A percentile compares a stretch with the other conserved stretches of the same genome.
phyloP scores from a whole-genome alignment of 345 rosid genomes.

The Cochlearia excelsa region DNA sequence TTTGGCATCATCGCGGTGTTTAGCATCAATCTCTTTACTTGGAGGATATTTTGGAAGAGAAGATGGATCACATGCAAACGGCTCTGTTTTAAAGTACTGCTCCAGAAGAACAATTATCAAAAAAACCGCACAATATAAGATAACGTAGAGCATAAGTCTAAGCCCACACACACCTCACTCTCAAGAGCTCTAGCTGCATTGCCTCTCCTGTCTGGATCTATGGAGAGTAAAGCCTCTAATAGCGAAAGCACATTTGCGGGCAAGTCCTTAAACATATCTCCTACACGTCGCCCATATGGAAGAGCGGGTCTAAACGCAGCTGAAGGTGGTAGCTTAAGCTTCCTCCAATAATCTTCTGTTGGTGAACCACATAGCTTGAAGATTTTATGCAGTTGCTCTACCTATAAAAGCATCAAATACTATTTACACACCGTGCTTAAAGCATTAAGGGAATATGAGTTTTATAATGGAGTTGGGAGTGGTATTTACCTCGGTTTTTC shows the following conservation, averaged over 20 bases:
- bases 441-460: no score
- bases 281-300: conserved; percentile 65
- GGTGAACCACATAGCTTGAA: conserved; percentile 78
- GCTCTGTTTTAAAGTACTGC: no score
- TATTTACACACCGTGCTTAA: no score
- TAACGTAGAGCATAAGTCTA: not conserved
- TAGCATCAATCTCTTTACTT: no score
- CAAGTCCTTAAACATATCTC: conserved; percentile 58
- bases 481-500: conserved; percentile 79
- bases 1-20: no score
- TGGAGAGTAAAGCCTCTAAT: conserved; percentile 64
- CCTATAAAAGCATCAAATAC: conserved; percentile 47
- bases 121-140: no score
- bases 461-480: no score
- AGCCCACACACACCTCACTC: conserved; percentile 69
- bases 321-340: conserved; percentile 55
- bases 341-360: conserved; percentile 75
- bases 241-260: conserved; percentile 59
- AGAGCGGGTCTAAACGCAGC: conserved; percentile 72
- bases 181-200: conserved; percentile 64
- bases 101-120: not conserved
- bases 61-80: no score
- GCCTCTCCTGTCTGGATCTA: conserved; percentile 73
- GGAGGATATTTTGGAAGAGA: no score
- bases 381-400: conserved; percentile 86